Conservation (phyloP, 129 eudicot species). For the Flaveria robusta region DNA sequence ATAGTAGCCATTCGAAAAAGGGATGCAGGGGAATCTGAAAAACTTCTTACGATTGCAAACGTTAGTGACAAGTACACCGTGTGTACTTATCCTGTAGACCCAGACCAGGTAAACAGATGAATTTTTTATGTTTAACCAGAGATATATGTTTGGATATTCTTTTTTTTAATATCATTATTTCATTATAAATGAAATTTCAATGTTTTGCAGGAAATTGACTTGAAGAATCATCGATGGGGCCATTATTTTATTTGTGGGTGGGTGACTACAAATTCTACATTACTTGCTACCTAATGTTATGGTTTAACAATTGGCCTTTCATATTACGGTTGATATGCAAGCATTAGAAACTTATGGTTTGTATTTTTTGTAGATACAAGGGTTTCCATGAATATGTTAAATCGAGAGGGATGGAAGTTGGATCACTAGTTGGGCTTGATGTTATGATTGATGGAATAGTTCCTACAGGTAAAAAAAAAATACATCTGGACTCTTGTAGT, state of each 20-base stretch:
- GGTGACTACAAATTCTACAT: slow-evolving; percentile 20
- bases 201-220: slow-evolving; percentile 74
- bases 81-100: slow-evolving; percentile 91
- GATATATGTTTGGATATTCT: neutral
- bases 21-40: slow-evolving; percentile 51
- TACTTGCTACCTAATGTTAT: neutral
- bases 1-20: slow-evolving; percentile 82
- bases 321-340: slow-evolving; percentile 5
- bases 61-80: slow-evolving; percentile 78
- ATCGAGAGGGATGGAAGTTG: slow-evolving; percentile 63
- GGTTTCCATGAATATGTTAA: slow-evolving; percentile 86
- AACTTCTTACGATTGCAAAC: slow-evolving; percentile 73
- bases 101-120: slow-evolving; percentile 65
- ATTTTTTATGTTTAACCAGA: neutral
- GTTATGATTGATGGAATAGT: slow-evolving; percentile 93
- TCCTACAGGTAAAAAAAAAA: slow-evolving; percentile 67
- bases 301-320: neutral
- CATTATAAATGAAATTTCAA: neutral
- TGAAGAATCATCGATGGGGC: slow-evolving; percentile 97
- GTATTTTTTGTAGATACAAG: slow-evolving; percentile 67
- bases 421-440: slow-evolving; percentile 88
- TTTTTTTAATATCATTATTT: neutral
- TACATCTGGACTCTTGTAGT: neutral
- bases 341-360: slow-evolving; percentile 10
- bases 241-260: slow-evolving; percentile 98